Conservation (phyloP, 1,284 basidiomycete species). For the Ceratobasidium sp. region DNA sequence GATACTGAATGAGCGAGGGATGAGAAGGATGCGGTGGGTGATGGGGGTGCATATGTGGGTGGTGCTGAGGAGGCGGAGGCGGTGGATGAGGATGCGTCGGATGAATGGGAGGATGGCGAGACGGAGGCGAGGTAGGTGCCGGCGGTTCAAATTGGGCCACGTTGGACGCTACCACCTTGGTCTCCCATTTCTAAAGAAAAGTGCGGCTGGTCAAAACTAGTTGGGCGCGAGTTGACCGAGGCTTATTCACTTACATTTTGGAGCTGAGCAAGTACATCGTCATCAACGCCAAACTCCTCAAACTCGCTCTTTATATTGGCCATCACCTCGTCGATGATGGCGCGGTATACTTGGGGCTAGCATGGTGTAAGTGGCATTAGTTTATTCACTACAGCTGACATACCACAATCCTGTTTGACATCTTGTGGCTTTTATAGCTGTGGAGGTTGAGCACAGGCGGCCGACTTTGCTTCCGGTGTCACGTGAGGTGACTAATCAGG, state of each 20-base stretch:
- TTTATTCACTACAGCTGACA: constrained; percentile 16
- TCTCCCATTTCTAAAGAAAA: constrained; percentile 58
- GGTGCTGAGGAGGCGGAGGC: constrained; percentile 42
- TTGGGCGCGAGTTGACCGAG: neutral
- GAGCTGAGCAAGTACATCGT: constrained; percentile 59
- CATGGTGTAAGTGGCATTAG: constrained; percentile 7
- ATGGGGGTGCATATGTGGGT: constrained; percentile 32
- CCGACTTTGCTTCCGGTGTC: constrained; percentile 32
- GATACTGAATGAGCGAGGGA: constrained; percentile 26
- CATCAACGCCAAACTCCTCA: constrained; percentile 66
- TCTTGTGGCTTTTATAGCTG: constrained; percentile 38
- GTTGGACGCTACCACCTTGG: constrained; percentile 59
- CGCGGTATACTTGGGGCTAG: constrained; percentile 60
- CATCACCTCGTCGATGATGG: constrained; percentile 65
- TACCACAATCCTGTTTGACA: constrained; percentile 43
- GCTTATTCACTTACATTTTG: constrained; percentile 51
- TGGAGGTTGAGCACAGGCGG: constrained; percentile 29
- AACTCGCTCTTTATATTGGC: constrained; percentile 61
- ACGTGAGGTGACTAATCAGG: constrained; percentile 25
- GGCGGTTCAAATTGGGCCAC: constrained; percentile 59
- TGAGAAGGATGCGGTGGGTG: constrained; percentile 26
- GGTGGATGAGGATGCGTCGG: constrained; percentile 41
- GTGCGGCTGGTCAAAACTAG: constrained; percentile 3
- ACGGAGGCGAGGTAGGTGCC: constrained; percentile 43
- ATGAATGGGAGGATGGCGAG: constrained; percentile 40